Evolutionary conservation across 2,329 filamentous ascomycete species (phyloP).

Genomic region (Aureobasidium sp.): DNA sequence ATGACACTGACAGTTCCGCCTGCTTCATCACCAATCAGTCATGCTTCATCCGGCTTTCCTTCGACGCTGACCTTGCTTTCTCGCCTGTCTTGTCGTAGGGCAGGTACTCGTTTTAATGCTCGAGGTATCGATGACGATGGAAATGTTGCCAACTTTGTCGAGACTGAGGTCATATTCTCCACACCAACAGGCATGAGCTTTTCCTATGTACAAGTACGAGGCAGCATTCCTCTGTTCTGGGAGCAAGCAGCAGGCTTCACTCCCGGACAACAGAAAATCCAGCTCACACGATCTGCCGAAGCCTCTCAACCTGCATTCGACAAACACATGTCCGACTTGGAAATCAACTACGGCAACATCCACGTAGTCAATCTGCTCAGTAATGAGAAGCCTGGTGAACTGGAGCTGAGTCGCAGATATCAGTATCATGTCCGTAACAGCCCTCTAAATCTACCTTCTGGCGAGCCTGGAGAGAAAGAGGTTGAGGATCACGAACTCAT

Average conservation of each 20-base stretch:
- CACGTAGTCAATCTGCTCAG: conserved; percentile 94
- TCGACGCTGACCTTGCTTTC: conserved; percentile 86
- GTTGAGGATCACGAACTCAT: conserved; percentile 65
- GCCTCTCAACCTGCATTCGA: conserved; percentile 93
- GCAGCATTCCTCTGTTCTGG: conserved; percentile 95
- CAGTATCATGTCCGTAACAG: conserved; percentile 68
- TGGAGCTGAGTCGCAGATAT: conserved; percentile 74
- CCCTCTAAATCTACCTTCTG: conserved; percentile 53
- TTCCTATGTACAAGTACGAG: conserved; percentile 87
- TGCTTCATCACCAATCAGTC: conserved; percentile 61
- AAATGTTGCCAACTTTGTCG: conserved; percentile 97
- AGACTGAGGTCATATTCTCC: conserved; percentile 91
- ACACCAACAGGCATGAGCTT: conserved; percentile 70
- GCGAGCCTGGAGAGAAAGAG: conserved; percentile 15
- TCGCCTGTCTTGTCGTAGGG: conserved; percentile 78
- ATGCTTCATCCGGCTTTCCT: conserved; percentile 61
- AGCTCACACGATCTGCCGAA: conserved; percentile 77
- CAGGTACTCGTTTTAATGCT: conserved; percentile 94
- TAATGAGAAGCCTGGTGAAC: conserved; percentile 76
- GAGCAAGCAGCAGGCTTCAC: conserved; percentile 84
- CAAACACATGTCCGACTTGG: conserved; percentile 85
- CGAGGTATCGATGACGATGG: conserved; percentile 95
- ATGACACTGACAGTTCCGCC: conserved; percentile 79
- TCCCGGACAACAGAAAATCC: conserved; percentile 90
- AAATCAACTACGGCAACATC: conserved; percentile 78